phyloP scores from a whole-genome alignment of 345 rosid genomes.

The Noccaea caerulescens region DNA sequence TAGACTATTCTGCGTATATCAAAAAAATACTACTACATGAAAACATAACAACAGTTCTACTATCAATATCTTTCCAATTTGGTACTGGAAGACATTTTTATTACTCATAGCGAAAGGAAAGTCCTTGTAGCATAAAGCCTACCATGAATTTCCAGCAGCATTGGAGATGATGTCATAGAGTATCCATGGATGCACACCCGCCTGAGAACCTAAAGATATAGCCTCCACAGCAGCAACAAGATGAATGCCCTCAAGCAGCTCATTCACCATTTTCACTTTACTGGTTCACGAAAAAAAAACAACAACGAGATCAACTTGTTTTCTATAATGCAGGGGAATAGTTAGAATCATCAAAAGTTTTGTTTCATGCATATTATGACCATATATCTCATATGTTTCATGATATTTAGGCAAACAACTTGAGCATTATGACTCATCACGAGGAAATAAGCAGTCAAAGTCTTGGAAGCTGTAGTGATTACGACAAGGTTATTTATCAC shows the following conservation, averaged over 20 bases:
- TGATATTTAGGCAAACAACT: neutral
- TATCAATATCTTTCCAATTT: neutral
- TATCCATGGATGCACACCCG: slow-evolving; percentile 89
- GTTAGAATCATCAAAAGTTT: neutral
- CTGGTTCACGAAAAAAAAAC: slow-evolving; percentile 47
- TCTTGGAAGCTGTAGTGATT: slow-evolving; percentile 11
- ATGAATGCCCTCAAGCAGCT: slow-evolving; percentile 88
- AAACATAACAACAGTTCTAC: slow-evolving; percentile 5
- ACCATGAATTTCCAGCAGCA: slow-evolving; percentile 99
- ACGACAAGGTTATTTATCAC: slow-evolving; percentile 19
- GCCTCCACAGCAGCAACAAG: slow-evolving; percentile 90
- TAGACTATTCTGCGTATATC: neutral
- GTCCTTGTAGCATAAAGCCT: slow-evolving; percentile 35
- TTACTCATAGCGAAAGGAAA: slow-evolving; percentile 7
- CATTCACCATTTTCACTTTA: slow-evolving; percentile 74
- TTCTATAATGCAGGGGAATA: slow-evolving; percentile 12
- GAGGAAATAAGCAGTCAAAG: slow-evolving; percentile 7
- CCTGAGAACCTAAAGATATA: slow-evolving; percentile 70
- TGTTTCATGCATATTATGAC: slow-evolving; percentile 19
- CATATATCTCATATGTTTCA: slow-evolving; percentile 17
- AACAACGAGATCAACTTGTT: slow-evolving; percentile 15
- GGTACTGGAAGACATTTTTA: neutral
- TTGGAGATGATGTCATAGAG: slow-evolving; percentile 90
- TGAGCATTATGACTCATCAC: slow-evolving; percentile 16
- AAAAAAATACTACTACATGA: slow-evolving; percentile 21